Base-by-base conservation (phyloP, 2,329 filamentous ascomycete genomes). In the Pyrenophora tritici-repentis region DNA sequence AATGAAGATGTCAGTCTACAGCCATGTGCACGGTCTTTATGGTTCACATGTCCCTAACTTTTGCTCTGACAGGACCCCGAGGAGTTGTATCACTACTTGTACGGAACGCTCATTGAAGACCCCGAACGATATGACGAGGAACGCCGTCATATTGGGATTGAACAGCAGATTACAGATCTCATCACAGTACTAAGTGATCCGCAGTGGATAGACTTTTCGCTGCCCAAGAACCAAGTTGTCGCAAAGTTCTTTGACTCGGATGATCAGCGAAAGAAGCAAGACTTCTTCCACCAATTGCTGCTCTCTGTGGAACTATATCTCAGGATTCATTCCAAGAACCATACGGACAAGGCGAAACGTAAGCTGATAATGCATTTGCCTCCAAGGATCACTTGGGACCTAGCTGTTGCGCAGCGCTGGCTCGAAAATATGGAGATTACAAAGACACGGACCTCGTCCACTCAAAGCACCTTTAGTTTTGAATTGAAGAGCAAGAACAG, bases 211-310 rank as follows among this genome's bases (percentile, higher is more conserved):
- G 87, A 91, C 70, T 89, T 90, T 61, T 87, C 86, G 22, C 77
- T 80, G 31, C 82, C 82, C 3, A 83, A 83, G 63, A 89, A 90
- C 62, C 88, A 91, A 64, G 85, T 90, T 17, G 83, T 87, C 18
- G 88, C 88, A 3, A 84, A 86, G 46, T 90, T 87, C 72, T 87
- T 91, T 53, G 86, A 79, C 48, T 77, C 80, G 31, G 76, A 78
- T 14, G 85, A 86, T 59, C 76, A 80, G 38, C 73, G 77, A 14
- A 79, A 81, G 52, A 88, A 87, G 61, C 80, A 82, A 52, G 81
- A 80, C 20, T 91, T 91, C 74, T 90, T 89, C 69, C 87, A 90
- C 67, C 88, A 91, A 71, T 75, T 91, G n/a, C 78, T 91, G 3
- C 80, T 91, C 35, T 87, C 86, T 56, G 78, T 89, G 41, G 88